These are phyloP conservation scores for Dioscorea zingiberensis DNA, from an alignment of 106 monocot genomes.

Conservation along the genomic window DNA sequence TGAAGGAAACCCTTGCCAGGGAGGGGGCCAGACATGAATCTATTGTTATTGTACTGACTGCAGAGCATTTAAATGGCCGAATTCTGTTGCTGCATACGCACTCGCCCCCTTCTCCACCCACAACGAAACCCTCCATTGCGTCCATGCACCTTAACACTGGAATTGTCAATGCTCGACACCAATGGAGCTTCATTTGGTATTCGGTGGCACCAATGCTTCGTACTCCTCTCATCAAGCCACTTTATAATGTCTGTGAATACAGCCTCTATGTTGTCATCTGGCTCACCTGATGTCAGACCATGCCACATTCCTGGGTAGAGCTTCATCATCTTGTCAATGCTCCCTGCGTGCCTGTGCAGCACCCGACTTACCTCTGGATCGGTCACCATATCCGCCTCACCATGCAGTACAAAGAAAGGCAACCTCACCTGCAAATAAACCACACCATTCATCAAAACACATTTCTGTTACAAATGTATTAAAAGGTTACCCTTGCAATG, in stretches of 20 bases:
- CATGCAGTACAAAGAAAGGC: slow-evolving; percentile 85
- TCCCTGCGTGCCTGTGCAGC: slow-evolving; percentile 59
- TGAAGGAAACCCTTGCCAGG: too few relatives aligned
- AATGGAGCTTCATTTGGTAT: not conserved
- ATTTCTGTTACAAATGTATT: too few relatives aligned
- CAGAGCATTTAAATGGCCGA: slow-evolving; percentile 19
- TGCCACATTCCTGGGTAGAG: slow-evolving; percentile 98
- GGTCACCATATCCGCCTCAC: slow-evolving; percentile 83
- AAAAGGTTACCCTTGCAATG: too few relatives aligned
- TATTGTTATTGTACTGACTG: not conserved
- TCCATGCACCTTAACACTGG: not conserved
- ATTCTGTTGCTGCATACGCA: slow-evolving; percentile 15
- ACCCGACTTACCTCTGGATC: slow-evolving; percentile 93
- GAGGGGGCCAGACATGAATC: too few relatives aligned
- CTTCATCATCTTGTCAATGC: slow-evolving; percentile 86
- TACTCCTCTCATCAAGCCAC: slow-evolving; percentile 51
- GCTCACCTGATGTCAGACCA: slow-evolving; percentile 89
- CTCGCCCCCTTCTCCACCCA: slow-evolving; percentile 16
- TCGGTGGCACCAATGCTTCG: not conserved
- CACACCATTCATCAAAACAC: slow-evolving; percentile 1
- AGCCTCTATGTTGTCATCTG: slow-evolving; percentile 58
- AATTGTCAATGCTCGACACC: not conserved
- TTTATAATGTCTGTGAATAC: slow-evolving; percentile 76
- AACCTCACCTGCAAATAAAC: slow-evolving; percentile 57
- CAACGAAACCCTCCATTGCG: slow-evolving; percentile 11